phyloP scores from a whole-genome alignment of 1,284 basidiomycete genomes.

The Pseudozyma sp. region DNA sequence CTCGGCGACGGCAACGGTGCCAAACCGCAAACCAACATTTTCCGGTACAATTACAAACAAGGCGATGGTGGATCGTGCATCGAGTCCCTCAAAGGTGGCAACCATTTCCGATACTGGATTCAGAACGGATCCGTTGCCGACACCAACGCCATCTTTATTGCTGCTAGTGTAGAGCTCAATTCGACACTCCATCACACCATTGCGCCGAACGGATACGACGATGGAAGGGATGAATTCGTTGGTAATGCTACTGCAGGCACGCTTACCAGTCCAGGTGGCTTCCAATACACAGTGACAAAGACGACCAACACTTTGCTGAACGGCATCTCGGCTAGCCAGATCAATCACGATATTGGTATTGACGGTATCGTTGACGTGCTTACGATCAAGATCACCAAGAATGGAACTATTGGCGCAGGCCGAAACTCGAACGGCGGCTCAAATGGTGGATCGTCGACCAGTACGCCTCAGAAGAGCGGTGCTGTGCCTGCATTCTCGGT shows the following conservation, averaged over 20 bases:
- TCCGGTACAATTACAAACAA: conserved; percentile 56
- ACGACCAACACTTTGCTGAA: conserved; percentile 39
- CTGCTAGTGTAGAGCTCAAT: conserved; percentile 57
- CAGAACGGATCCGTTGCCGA: conserved; percentile 59
- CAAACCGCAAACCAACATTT: conserved; percentile 57
- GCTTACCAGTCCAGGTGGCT: conserved; percentile 51
- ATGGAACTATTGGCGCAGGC: conserved; percentile 46
- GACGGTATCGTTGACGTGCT: conserved; percentile 61
- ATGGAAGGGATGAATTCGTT: conserved; percentile 58
- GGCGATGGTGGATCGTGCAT: conserved; percentile 55
- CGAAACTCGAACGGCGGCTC: conserved; percentile 5
- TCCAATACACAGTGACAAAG: conserved; percentile 53
- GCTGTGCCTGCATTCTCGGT: neutral
- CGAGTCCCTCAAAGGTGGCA: conserved; percentile 63
- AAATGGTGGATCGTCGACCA: conserved; percentile 10
- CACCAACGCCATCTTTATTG: conserved; percentile 63
- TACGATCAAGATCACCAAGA: conserved; percentile 58
- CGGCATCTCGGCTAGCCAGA: conserved; percentile 37
- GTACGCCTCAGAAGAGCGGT: conserved; percentile 24
- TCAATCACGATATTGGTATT: conserved; percentile 64
- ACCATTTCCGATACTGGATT: conserved; percentile 65
- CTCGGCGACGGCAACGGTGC: conserved; percentile 64
- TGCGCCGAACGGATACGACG: conserved; percentile 62
- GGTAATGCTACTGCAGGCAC: conserved; percentile 59
- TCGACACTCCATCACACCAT: conserved; percentile 56